Conservation (phyloP, 371 early-diverging fungal species). For the Syncephalastrum monosporum region DNA sequence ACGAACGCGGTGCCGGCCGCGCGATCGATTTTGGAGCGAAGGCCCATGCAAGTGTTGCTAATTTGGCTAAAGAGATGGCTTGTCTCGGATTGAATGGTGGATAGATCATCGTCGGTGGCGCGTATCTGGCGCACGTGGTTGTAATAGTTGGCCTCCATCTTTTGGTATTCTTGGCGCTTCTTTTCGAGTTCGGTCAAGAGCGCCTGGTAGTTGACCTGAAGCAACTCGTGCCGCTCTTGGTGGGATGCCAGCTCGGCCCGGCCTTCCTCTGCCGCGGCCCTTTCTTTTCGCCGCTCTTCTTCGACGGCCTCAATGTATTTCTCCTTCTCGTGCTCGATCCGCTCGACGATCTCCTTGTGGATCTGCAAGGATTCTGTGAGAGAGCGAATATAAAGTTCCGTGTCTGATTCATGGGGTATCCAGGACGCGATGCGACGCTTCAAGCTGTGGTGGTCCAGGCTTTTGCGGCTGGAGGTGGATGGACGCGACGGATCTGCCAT, state of each 20-base stretch:
- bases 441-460: not conserved
- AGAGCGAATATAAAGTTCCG: slow-evolving; percentile 38
- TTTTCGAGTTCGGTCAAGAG: slow-evolving; percentile 23
- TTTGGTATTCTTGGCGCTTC: slow-evolving; percentile 26
- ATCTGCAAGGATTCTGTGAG: slow-evolving; percentile 36
- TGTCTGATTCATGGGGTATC: slow-evolving; percentile 22
- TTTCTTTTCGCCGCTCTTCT: slow-evolving; percentile 12
- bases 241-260: slow-evolving; percentile 10
- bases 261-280: slow-evolving; percentile 12
- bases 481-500: not conserved
- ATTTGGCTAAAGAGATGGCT: slow-evolving; percentile 18
- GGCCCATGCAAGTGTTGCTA: slow-evolving; percentile 25
- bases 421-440: slow-evolving; percentile 9
- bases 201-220: slow-evolving; percentile 17
- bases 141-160: slow-evolving; percentile 38
- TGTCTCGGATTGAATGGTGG: slow-evolving; percentile 28
- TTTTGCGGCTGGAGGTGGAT: not conserved
- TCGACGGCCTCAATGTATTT: slow-evolving; percentile 19
- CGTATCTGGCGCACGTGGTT: slow-evolving; percentile 28
- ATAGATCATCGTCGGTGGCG: slow-evolving; percentile 38
- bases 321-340: slow-evolving; percentile 37
- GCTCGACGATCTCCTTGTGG: slow-evolving; percentile 42
- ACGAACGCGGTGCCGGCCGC: slow-evolving; percentile 27
- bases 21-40: slow-evolving; percentile 36
- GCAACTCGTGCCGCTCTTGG: slow-evolving; percentile 1